These are phyloP conservation scores for Fusarium annulatum DNA, from an alignment of 2,329 filamentous ascomycete species.

Conservation along the genomic window DNA sequence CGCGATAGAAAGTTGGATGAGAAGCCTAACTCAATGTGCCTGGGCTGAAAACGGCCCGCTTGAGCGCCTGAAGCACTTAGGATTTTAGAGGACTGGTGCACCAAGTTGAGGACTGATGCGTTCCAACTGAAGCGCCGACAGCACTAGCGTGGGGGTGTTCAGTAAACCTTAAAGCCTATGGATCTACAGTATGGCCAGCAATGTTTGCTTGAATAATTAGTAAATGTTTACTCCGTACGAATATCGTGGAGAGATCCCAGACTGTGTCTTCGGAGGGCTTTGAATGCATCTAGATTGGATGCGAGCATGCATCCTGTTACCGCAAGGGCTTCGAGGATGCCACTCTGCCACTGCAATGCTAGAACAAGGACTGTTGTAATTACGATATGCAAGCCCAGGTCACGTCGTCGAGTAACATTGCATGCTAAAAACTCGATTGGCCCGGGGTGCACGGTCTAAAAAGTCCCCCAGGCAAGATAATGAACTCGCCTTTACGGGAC, in stretches of 20 bases:
- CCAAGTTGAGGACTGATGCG: slow-evolving; percentile 6
- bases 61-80: slow-evolving; percentile 10
- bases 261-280: neutral
- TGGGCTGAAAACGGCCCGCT: slow-evolving; percentile 29
- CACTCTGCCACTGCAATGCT: slow-evolving; percentile 1
- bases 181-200: neutral
- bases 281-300: slow-evolving; percentile 21
- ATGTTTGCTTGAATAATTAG: neutral
- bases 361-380: slow-evolving; percentile 39
- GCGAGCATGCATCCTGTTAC: slow-evolving; percentile 1
- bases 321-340: slow-evolving; percentile 1
- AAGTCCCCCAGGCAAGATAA: slow-evolving; percentile 4
- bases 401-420: slow-evolving; percentile 34
- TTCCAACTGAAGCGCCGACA: slow-evolving; percentile 33
- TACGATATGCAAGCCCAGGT: slow-evolving; percentile 44
- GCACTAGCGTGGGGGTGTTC: slow-evolving; percentile 8
- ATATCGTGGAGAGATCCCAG: neutral
- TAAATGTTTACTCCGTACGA: neutral
- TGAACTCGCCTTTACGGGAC: neutral
- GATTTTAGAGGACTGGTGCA: slow-evolving; percentile 7
- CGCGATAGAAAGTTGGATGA: slow-evolving; percentile 6
- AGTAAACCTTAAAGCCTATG: neutral
- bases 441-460: slow-evolving; percentile 16
- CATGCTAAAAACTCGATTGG: slow-evolving; percentile 11
- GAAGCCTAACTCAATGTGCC: slow-evolving; percentile 6